phyloP scores from a whole-genome alignment of 169 alveolate species.

The Besnoitia besnoiti region DNA sequence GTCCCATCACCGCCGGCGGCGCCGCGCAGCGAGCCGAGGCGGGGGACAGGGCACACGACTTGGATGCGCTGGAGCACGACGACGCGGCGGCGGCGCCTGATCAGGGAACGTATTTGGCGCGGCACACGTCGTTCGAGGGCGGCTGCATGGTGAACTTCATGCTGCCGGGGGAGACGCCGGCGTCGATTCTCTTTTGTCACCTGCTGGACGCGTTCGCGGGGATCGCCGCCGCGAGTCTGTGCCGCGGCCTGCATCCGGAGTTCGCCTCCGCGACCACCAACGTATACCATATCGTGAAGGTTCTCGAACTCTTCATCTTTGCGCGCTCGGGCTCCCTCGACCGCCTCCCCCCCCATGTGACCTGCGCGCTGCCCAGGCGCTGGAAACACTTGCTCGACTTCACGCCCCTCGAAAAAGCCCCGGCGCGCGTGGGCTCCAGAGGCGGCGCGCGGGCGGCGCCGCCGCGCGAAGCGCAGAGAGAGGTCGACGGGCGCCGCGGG shows the following conservation, averaged over 20 bases:
- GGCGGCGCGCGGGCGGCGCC: constrained; percentile 4
- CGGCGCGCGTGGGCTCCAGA: background rate
- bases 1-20: background rate
- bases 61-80: background rate
- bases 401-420: too few species aligned
- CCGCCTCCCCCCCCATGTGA: constrained; percentile 37
- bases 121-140: background rate
- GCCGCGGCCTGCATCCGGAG: constrained; percentile 55
- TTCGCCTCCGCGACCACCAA: constrained; percentile 22
- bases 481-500: background rate
- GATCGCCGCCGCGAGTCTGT: constrained; percentile 33
- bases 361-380: constrained; percentile 13
- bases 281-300: constrained; percentile 39
- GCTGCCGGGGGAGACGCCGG: constrained; percentile 3
- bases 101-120: background rate
- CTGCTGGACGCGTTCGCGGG: constrained; percentile 37
- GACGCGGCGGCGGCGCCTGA: background rate
- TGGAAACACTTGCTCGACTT: background rate
- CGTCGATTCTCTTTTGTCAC: constrained; percentile 22
- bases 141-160: background rate
- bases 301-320: constrained; percentile 49
- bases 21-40: background rate
- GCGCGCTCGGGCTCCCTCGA: constrained; percentile 35
- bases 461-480: background rate
- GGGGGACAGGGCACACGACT: background rate